Evolutionary conservation across 441 rosid genomes (phyloP).

Genomic region (Omphalea diandra): DNA sequence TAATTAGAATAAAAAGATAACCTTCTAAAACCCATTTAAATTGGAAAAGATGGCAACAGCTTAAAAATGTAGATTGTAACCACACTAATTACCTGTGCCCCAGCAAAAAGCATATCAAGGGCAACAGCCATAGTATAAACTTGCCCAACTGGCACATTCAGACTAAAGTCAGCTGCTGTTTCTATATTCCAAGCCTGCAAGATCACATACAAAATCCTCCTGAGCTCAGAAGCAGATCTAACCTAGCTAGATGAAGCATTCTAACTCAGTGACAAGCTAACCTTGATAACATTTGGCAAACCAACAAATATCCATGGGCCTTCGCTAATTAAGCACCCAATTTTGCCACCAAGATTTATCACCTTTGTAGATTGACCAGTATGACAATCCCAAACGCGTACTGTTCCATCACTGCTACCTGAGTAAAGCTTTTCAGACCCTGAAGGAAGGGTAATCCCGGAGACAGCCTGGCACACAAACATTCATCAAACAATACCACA

Average conservation of each 20-base stretch:
- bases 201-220: slow-evolving; percentile 8
- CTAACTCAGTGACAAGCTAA: slow-evolving; percentile 16
- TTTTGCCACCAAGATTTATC: slow-evolving; percentile 59
- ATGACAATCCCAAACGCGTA: slow-evolving; percentile 79
- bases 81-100: slow-evolving; percentile 56
- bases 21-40: neutral
- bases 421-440: slow-evolving; percentile 79
- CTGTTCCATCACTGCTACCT: slow-evolving; percentile 77
- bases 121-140: slow-evolving; percentile 71
- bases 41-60: neutral
- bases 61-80: neutral
- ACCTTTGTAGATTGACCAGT: slow-evolving; percentile 59
- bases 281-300: slow-evolving; percentile 79
- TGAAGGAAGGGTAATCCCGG: slow-evolving; percentile 71
- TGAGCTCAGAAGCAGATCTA: neutral
- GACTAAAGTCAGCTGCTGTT: slow-evolving; percentile 51
- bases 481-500: too few relatives aligned
- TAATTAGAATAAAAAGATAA: neutral
- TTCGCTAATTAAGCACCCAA: slow-evolving; percentile 73
- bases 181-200: slow-evolving; percentile 77
- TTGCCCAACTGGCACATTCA: slow-evolving; percentile 76
- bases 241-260: neutral
- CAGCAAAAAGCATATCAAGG: slow-evolving; percentile 69
- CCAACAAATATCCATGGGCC: slow-evolving; percentile 91
- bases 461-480: slow-evolving; percentile 46